Base-by-base conservation (phyloP, 2,329 filamentous ascomycete species). In the Boeremia lycopersici region DNA sequence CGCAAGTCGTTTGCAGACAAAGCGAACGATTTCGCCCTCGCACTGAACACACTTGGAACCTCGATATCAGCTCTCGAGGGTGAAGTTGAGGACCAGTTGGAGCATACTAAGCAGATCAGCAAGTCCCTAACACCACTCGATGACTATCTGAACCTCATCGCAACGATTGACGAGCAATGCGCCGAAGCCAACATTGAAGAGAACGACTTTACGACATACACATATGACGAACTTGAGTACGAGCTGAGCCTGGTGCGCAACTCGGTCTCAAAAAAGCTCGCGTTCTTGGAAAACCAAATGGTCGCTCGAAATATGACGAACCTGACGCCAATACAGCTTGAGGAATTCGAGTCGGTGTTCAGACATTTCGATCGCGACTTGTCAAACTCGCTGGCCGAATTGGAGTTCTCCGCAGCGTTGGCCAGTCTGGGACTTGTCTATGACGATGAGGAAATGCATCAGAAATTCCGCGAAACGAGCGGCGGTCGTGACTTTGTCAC, bases 141-240 rank as follows among this genome's bases (percentile, higher is more conserved):
- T 67, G 86, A 90, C 56, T 99, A 96, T 72, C 83, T 99, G 35
- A 87, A 91, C 60, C 90, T 91, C 60, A 97, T 99, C 70, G 90
- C 87, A 12, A 86, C 86, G 10, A 84, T 98, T 42, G 93, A 97
- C 70, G 86, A 86, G 60, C 91, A 96, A 77, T 99, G 95, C 73
- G 85, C 88, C 56, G 93, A 98, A 79, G 95, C 95, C 59, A 98
- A 99, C 74, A 97, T 99, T 61, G 95, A 99, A 76, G 95, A 99
- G 71, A 99, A 99, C 76, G 95, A 99, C 79, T 98, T 95, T 75
- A 99, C 95, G n/a, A 98, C 93, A 8, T 98, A 98, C 77, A 96
- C 93, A 9, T 95, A 98, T 74, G 95, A 99, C 72, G 95, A 99
- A 77, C 83, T 99, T 36, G 87, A 87, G 56, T 99, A 99, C 77